Base-by-base conservation (phyloP, 495 filamentous ascomycete species). In the Corynascus novoguineensis region DNA sequence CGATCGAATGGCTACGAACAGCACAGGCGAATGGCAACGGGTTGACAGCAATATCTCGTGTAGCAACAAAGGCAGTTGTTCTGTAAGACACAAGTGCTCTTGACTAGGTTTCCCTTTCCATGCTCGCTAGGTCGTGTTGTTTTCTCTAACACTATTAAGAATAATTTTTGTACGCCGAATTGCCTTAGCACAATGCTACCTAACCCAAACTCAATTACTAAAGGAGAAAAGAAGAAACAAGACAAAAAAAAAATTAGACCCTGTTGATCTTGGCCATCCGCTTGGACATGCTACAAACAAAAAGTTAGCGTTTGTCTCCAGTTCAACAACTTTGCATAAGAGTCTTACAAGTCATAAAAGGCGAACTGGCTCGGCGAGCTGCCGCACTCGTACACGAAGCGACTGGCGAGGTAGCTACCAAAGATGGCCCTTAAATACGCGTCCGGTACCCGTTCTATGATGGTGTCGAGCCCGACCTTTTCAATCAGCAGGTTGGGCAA, bases 271-370 rank as follows among this genome's bases (percentile, higher is more conserved):
- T 62, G 29, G 72, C 62, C 74, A 77, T 76, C 53, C 72, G 68
- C 67, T 68, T 73, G 12, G 76, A 75, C 76, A 79, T 78, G 65
- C 76, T 78, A 40, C 55, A 24, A 19, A 47, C 27, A 11, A 0
- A n/a, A n/a, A 10, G 61, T 75, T 72, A 75, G 70, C 40, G 41
- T 24, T 19, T 0, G 17, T 59, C 34, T 17, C 14, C 0, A 7
- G 17, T n/a, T 41, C 19, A 9, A 10, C 0, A 41, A 1, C 10
- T 12, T 46, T n/a, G 15, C 32, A 6, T 34, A 2, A 4, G 24
- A 17, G 61, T 85, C 88, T 83, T 78, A 96, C 90, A 97, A 98
- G 64, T 95, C 88, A 74, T 96, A 98, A 81, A 98, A 98, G 8
- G 93, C 89, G 75, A 98, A 97, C 67, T 97, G 95, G 77, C 86